A percentile compares a stretch with the other conserved stretches of the same genome.
Evolutionary conservation across 495 filamentous ascomycete species (phyloP).

Genomic region (Bombardia bombarda): DNA sequence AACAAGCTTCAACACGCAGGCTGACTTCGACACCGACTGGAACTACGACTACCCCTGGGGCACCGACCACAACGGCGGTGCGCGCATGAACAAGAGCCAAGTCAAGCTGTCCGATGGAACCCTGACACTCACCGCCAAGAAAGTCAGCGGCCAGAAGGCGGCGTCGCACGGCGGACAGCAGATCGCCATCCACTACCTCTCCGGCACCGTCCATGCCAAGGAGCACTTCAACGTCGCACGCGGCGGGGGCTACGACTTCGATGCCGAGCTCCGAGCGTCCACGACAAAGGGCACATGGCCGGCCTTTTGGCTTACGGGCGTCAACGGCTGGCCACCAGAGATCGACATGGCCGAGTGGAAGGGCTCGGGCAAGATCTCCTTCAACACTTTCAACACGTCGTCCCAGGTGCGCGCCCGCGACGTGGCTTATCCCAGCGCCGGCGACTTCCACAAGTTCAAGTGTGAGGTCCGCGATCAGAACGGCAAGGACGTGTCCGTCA

Average conservation of each 20-base stretch:
- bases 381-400: constrained; percentile 54
- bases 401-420: constrained; percentile 38
- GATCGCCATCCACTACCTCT: constrained; percentile 47
- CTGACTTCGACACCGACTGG: constrained; percentile 45
- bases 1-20: constrained; percentile 43
- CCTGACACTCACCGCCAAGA: constrained; percentile 39
- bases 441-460: constrained; percentile 41
- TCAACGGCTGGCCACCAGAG: constrained; percentile 55
- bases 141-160: constrained; percentile 34
- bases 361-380: constrained; percentile 50
- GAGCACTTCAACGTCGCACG: constrained; percentile 37
- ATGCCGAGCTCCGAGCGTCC: constrained; percentile 43
- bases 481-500: constrained; percentile 43
- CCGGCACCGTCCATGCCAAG: constrained; percentile 41
- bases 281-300: constrained; percentile 49
- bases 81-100: constrained; percentile 43
- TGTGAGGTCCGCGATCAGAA: constrained; percentile 45
- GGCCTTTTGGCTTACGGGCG: constrained; percentile 57
- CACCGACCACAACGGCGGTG: constrained; percentile 47
- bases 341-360: constrained; percentile 58
- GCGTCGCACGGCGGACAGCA: constrained; percentile 36
- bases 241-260: constrained; percentile 46
- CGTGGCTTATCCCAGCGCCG: constrained; percentile 39
- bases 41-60: constrained; percentile 43
- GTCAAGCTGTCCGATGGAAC: constrained; percentile 26